Conservation (phyloP, 257 asterid genomes). For the Solanum ahanhuiri region DNA sequence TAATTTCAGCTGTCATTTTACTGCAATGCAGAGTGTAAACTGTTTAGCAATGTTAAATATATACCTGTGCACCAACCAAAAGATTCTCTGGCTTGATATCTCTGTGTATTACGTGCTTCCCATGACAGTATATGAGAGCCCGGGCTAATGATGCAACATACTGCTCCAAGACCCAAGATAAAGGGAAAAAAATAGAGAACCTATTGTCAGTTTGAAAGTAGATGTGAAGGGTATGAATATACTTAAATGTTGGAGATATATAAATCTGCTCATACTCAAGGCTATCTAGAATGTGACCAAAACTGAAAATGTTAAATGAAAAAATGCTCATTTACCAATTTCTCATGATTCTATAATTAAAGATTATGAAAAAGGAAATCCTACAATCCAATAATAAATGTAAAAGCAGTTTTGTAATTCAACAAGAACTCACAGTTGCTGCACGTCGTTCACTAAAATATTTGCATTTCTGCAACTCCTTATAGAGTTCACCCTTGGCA, state of each 20-base stretch:
- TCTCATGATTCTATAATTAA: neutral
- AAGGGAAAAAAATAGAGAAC: neutral
- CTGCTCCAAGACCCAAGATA: slow-evolving; percentile 27
- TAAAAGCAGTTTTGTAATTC: neutral
- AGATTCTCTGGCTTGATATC: slow-evolving; percentile 98
- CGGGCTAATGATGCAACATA: slow-evolving; percentile 92
- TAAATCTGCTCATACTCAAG: neutral
- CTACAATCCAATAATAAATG: neutral
- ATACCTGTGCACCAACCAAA: slow-evolving; percentile 85
- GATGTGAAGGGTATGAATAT: neutral
- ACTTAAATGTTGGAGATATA: neutral
- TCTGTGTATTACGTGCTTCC: slow-evolving; percentile 93
- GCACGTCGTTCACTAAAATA: slow-evolving; percentile 86
- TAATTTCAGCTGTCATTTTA: neutral
- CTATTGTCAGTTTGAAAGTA: neutral
- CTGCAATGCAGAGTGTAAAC: neutral
- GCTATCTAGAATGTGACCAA: neutral
- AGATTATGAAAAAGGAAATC: neutral
- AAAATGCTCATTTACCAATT: neutral
- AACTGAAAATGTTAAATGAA: neutral
- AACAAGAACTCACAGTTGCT: slow-evolving; percentile 61
- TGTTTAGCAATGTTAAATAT: neutral
- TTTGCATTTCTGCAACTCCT: slow-evolving; percentile 73
- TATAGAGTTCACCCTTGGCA: slow-evolving; percentile 92
- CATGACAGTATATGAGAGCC: slow-evolving; percentile 93